phyloP scores from a whole-genome alignment of 1,284 basidiomycete species.

The Kwoniella shivajii region DNA sequence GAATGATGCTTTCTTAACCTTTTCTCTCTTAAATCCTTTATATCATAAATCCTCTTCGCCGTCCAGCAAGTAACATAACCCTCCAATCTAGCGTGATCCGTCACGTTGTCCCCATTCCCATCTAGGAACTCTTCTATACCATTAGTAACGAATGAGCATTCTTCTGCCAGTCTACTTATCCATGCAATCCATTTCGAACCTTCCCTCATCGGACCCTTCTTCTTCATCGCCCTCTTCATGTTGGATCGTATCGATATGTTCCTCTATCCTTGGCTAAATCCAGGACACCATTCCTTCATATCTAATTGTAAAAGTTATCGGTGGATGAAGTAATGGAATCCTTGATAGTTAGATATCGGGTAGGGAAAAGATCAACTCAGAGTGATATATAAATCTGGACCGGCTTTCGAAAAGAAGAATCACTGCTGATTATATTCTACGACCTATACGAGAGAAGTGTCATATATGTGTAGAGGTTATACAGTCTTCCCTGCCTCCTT shows the following conservation, averaged over 20 bases:
- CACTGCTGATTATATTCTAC: too few species aligned
- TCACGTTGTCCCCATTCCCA: not conserved
- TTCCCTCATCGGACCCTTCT: not conserved
- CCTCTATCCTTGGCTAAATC: not conserved
- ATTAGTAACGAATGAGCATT: not conserved
- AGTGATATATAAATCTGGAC: too few species aligned
- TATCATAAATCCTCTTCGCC: not conserved
- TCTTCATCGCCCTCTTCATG: not conserved
- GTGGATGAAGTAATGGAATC: too few species aligned
- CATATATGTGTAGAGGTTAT: too few species aligned
- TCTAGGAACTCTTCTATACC: not conserved
- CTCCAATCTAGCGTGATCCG: not conserved
- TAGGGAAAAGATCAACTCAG: too few species aligned
- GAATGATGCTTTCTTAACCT: not conserved
- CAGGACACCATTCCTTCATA: too few species aligned
- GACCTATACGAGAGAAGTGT: too few species aligned
- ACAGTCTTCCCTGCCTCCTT: too few species aligned
- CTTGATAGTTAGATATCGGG: too few species aligned
- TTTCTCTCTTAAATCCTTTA: not conserved
- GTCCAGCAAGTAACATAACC: not conserved
- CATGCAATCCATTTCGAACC: too few species aligned
- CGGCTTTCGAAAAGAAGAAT: too few species aligned
- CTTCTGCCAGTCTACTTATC: not conserved
- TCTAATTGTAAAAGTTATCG: too few species aligned
- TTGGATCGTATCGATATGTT: not conserved